Percentiles rank a stretch among this genome's conserved stretches.
Conservation (phyloP, 257 asterid species). For the Petrea volubilis region DNA sequence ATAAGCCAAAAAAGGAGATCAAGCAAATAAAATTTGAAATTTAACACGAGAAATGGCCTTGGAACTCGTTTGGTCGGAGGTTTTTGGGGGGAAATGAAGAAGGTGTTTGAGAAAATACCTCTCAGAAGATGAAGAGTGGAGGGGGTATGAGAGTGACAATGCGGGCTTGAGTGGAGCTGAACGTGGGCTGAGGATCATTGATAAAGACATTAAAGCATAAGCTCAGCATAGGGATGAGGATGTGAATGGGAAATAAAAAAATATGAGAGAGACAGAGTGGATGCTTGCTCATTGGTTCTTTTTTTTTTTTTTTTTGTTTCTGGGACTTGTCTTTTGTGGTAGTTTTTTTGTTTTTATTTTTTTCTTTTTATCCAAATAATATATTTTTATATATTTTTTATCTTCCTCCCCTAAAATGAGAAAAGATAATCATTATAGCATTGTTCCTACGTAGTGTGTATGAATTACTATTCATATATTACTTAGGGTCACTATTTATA, state of each 20-base stretch:
- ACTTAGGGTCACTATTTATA: too few relatives aligned
- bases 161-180: slow-evolving; percentile 17
- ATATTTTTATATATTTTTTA: too few relatives aligned
- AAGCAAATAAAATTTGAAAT: background rate
- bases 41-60: background rate
- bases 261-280: background rate
- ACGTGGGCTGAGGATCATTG: slow-evolving; percentile 15
- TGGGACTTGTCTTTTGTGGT: background rate
- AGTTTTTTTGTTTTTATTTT: background rate
- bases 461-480: too few relatives aligned
- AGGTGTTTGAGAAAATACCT: slow-evolving; percentile 24
- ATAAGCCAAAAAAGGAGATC: background rate
- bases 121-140: slow-evolving; percentile 13
- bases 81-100: background rate
- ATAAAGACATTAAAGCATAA: slow-evolving; percentile 18
- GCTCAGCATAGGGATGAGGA: slow-evolving; percentile 10
- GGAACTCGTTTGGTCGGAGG: background rate
- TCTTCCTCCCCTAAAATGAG: too few relatives aligned
- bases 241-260: slow-evolving; percentile 1
- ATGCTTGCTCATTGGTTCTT: background rate
- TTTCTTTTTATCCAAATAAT: too few relatives aligned
- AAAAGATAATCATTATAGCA: too few relatives aligned
- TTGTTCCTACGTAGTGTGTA: too few relatives aligned
- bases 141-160: background rate
- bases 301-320: background rate